Base-by-base conservation (phyloP, 352 stramenopile genomes). In the Phytopythium montanum region DNA sequence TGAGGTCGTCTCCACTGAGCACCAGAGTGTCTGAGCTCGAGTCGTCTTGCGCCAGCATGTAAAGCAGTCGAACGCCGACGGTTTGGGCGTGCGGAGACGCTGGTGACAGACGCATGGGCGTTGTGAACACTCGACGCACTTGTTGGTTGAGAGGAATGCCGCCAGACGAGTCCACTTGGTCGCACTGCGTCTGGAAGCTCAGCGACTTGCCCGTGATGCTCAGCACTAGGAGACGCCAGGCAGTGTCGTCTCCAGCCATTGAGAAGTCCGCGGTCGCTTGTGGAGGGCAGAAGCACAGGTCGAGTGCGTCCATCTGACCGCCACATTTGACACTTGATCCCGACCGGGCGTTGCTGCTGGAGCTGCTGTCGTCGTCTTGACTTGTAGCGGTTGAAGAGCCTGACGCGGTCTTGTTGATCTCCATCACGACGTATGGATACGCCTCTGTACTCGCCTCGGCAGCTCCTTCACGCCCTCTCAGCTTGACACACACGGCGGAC, bases 1-100 rank as follows among this genome's bases (percentile, higher is more conserved):
- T 69, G 21, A 89, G 60, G 19, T 86, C 73, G 16, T 86, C 75
- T 14, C 64, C 73, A 54, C 79, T 87, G 18, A 91, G 60, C 29
- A 78, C 52, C 12, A 91, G 36, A n/a, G 67, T 60, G 44, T 85
- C 66, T 3, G 18, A 16, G 13, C 28, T 16, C 18, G 50, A 34
- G 1, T 60, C 29, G 18, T 5, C 38, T 16, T 56, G 54, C 4
- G 42, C 48, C 9, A 76, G 36, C 10, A 89, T 44, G 41, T 86
- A 89, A 10, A 89, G 25, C 42, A 91, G 50, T 7, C 73, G 79
- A 41, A 64, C 75, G 2, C 66, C 68, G 13, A 84, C 62, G n/a
- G 44, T 56, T 23, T 50, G 56, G 13, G 53, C 55, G 23, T 77
- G 60, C 1, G 62, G 45, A 8, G 81, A 87, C 3, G 26, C 63